These are phyloP conservation scores for Pythium oligandrum DNA, from an alignment of 352 stramenopile genomes.

Conservation along the genomic window DNA sequence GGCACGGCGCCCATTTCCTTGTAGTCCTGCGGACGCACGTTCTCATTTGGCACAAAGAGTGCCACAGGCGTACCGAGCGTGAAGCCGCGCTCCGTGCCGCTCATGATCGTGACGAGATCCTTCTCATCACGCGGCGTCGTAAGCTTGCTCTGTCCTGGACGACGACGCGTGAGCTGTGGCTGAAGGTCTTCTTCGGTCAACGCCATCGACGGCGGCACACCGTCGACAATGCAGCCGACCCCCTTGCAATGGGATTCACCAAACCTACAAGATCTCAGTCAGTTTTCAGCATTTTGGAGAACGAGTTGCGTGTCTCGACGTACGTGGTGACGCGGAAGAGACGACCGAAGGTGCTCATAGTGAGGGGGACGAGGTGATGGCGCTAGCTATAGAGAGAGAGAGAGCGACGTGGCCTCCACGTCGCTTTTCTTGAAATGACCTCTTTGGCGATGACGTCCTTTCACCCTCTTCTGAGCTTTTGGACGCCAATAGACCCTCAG, in stretches of 20 bases:
- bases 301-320: slow-evolving; percentile 8
- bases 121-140: slow-evolving; percentile 98
- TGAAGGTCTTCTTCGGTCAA: slow-evolving; percentile 96
- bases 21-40: slow-evolving; percentile 95
- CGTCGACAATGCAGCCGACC: slow-evolving; percentile 97
- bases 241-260: slow-evolving; percentile 98
- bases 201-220: slow-evolving; percentile 94
- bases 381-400: neutral
- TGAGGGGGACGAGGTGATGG: slow-evolving; percentile 5
- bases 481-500: neutral
- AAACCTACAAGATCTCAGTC: slow-evolving; percentile 51
- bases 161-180: slow-evolving; percentile 94
- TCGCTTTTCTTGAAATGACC: neutral
- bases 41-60: slow-evolving; percentile 97
- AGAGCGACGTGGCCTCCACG: neutral
- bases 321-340: slow-evolving; percentile 97
- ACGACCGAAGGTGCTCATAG: slow-evolving; percentile 93
- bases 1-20: slow-evolving; percentile 95
- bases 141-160: slow-evolving; percentile 96
- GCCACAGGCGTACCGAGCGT: slow-evolving; percentile 96
- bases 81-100: slow-evolving; percentile 89
- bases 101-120: slow-evolving; percentile 96
- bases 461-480: slow-evolving; percentile 2
- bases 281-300: neutral
- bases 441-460: no score